These are phyloP conservation scores for Aspergillus sojae DNA, from an alignment of 2,329 filamentous ascomycete genomes.

Conservation along the genomic window DNA sequence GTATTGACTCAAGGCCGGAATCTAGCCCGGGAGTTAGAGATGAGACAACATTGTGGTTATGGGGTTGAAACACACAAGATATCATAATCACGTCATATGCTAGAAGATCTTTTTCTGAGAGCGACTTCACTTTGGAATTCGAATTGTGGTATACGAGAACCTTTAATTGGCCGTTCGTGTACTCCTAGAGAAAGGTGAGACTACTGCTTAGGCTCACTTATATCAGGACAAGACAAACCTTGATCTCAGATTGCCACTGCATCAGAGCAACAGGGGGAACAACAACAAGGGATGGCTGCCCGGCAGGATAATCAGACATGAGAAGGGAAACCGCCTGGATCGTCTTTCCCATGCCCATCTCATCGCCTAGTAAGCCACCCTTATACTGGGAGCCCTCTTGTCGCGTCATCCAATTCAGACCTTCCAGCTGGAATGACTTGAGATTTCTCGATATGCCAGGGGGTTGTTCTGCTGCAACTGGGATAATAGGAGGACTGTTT, in stretches of 20 bases:
- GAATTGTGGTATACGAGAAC: slow-evolving; percentile 90
- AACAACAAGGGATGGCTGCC: slow-evolving; percentile 79
- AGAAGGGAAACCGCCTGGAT: slow-evolving; percentile 97
- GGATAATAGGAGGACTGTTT: slow-evolving; percentile 67
- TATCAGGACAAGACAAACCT: slow-evolving; percentile 48
- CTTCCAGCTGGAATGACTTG: slow-evolving; percentile 92
- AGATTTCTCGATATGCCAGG: slow-evolving; percentile 76
- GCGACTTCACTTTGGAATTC: slow-evolving; percentile 77
- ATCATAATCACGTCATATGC: slow-evolving; percentile 94
- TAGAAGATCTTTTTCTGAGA: slow-evolving; percentile 73
- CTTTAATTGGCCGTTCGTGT: slow-evolving; percentile 87
- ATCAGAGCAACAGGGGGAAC: slow-evolving; percentile 92
- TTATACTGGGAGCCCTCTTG: slow-evolving; percentile 87
- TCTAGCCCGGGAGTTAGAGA: slow-evolving; percentile 35
- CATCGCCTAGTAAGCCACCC: slow-evolving; percentile 89
- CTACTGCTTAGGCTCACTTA: not conserved
- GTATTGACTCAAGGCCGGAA: slow-evolving; percentile 79
- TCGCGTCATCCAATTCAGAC: slow-evolving; percentile 88
- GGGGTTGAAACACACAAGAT: slow-evolving; percentile 65
- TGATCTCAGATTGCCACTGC: slow-evolving; percentile 88
- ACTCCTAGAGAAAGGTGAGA: slow-evolving; percentile 38
- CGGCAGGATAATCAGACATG: slow-evolving; percentile 93
- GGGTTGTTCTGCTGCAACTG: slow-evolving; percentile 70
- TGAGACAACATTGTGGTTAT: not conserved
- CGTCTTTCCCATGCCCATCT: slow-evolving; percentile 99